Evolutionary conservation across 495 filamentous ascomycete species (phyloP).

Genomic region (Hypoxylon lenormandii): DNA sequence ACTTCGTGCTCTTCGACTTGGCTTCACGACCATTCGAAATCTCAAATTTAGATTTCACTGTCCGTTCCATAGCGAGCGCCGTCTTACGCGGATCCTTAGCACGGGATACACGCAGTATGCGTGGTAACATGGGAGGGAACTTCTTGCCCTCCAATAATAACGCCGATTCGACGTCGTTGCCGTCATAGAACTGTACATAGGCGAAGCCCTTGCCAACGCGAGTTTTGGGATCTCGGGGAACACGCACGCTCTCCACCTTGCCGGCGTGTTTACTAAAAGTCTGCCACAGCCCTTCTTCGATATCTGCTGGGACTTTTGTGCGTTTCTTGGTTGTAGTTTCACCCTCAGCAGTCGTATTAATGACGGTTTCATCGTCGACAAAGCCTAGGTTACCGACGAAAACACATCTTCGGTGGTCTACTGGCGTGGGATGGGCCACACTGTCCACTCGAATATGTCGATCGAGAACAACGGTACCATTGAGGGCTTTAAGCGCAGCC

Average conservation of each 20-base stretch:
- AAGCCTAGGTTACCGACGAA: constrained; percentile 98
- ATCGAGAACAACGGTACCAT: constrained; percentile 84
- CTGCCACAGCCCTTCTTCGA: constrained; percentile 95
- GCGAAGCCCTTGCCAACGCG: constrained; percentile 97
- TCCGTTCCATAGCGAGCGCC: constrained; percentile 60
- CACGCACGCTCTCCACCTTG: constrained; percentile 89
- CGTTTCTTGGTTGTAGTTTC: constrained; percentile 71
- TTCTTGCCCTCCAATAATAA: constrained; percentile 88
- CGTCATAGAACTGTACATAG: constrained; percentile 93
- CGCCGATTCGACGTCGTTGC: constrained; percentile 86
- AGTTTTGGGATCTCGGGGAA: constrained; percentile 88
- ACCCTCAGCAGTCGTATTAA: constrained; percentile 70
- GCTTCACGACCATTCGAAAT: constrained; percentile 36
- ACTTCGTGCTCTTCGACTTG: constrained; percentile 57
- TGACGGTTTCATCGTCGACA: constrained; percentile 81
- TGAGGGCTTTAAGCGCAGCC: constrained; percentile 79
- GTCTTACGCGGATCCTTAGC: constrained; percentile 83
- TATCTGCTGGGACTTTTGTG: constrained; percentile 77
- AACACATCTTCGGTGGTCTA: constrained; percentile 88
- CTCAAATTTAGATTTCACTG: constrained; percentile 40
- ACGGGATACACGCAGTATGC: constrained; percentile 84
- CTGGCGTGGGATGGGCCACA: constrained; percentile 84
- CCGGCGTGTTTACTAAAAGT: constrained; percentile 80
- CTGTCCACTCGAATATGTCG: constrained; percentile 91
- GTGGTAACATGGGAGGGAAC: constrained; percentile 89